These are phyloP conservation scores for Lodderomyces theae DNA, from an alignment of 1,139 yeast species.

Conservation along the genomic window DNA sequence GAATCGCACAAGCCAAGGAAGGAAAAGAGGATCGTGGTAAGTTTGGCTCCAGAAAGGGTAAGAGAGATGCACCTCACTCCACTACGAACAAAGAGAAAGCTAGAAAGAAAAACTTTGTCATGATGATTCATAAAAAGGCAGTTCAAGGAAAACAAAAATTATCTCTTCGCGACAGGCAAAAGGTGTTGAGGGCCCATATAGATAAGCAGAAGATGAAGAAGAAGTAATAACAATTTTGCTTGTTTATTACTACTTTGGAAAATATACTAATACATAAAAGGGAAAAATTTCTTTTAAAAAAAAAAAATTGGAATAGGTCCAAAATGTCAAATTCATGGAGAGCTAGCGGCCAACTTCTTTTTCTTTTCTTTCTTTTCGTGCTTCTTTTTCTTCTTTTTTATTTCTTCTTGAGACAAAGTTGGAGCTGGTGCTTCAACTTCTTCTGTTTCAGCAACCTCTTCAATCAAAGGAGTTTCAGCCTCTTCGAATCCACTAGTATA, in stretches of 20 bases:
- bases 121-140: slow-evolving; percentile 94
- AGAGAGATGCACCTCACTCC: slow-evolving; percentile 74
- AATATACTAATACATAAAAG: slow-evolving; percentile 1
- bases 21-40: slow-evolving; percentile 92
- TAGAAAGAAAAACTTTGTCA: slow-evolving; percentile 96
- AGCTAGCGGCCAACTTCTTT: slow-evolving; percentile 15
- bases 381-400: slow-evolving; percentile 13
- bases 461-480: slow-evolving; percentile 22
- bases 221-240: slow-evolving; percentile 3
- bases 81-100: slow-evolving; percentile 96
- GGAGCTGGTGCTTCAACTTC: slow-evolving; percentile 3
- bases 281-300: not conserved
- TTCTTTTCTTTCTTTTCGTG: slow-evolving; percentile 21
- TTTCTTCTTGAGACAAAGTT: slow-evolving; percentile 9
- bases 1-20: slow-evolving; percentile 80
- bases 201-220: slow-evolving; percentile 89
- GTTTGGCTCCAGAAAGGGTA: slow-evolving; percentile 85
- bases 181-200: slow-evolving; percentile 78
- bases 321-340: not conserved
- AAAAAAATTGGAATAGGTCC: not conserved
- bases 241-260: slow-evolving; percentile 2
- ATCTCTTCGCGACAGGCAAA: slow-evolving; percentile 88
- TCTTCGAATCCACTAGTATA: slow-evolving; percentile 9
- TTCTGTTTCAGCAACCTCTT: slow-evolving; percentile 8
- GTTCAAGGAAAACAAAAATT: slow-evolving; percentile 92